Conservation (phyloP, 768 basidiomycete species). For the Hypsizygus marmoreus region DNA sequence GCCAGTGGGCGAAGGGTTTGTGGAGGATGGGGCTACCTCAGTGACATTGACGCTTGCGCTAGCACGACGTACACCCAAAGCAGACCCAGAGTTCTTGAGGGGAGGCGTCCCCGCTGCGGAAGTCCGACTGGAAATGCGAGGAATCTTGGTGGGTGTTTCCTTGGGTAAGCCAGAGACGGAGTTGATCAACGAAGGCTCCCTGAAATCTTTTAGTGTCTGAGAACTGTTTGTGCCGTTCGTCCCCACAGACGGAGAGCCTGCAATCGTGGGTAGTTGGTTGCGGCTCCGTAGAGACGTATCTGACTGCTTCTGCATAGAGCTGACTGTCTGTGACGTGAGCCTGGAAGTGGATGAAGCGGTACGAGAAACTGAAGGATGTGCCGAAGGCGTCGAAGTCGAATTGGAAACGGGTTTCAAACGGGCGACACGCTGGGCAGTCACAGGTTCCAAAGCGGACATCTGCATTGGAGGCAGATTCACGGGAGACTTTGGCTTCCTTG, state of each 20-base stretch:
- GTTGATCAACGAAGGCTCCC: constrained; percentile 59
- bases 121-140: constrained; percentile 85
- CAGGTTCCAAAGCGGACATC: constrained; percentile 78
- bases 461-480: constrained; percentile 88
- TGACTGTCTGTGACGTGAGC: constrained; percentile 79
- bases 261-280: constrained; percentile 84
- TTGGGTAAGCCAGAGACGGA: constrained; percentile 57
- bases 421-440: constrained; percentile 84
- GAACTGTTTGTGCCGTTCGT: constrained; percentile 50
- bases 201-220: constrained; percentile 53
- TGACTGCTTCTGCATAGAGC: constrained; percentile 86
- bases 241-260: constrained; percentile 89
- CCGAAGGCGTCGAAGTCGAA: constrained; percentile 44
- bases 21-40: constrained; percentile 49
- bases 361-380: constrained; percentile 32
- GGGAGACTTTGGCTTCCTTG: constrained; percentile 70
- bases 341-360: constrained; percentile 53
- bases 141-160: constrained; percentile 92
- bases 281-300: constrained; percentile 78
- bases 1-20: constrained; percentile 64
- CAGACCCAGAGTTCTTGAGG: constrained; percentile 52
- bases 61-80: constrained; percentile 59
- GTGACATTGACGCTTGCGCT: constrained; percentile 67
- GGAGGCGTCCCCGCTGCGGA: constrained; percentile 77
- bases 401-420: constrained; percentile 65